A percentile compares a stretch with the other conserved stretches of the same genome.
Conservation (phyloP, 2,329 filamentous ascomycete species). For the Dothistroma septosporum region DNA sequence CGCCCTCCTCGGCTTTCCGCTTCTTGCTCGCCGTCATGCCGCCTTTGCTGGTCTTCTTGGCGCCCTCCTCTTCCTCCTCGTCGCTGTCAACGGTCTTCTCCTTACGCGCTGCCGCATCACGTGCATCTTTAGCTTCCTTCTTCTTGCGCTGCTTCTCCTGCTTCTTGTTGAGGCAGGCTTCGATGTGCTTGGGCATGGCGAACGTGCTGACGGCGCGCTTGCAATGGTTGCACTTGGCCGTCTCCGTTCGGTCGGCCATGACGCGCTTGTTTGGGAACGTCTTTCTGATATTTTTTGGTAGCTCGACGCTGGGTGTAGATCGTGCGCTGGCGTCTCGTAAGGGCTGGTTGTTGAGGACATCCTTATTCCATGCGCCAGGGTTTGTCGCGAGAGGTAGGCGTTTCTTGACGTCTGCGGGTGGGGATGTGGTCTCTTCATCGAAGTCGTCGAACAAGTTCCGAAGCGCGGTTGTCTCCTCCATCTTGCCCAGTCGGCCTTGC, state of each 20-base stretch:
- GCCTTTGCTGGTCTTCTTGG: slow-evolving; percentile 29
- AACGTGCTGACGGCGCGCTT: slow-evolving; percentile 79
- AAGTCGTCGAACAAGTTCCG: slow-evolving; percentile 32
- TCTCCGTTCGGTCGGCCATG: slow-evolving; percentile 72
- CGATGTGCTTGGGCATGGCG: slow-evolving; percentile 73
- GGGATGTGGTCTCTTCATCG: slow-evolving; percentile 16
- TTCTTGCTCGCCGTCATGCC: slow-evolving; percentile 37
- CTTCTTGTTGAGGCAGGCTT: slow-evolving; percentile 78
- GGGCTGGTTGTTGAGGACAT: background rate
- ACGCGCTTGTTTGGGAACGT: slow-evolving; percentile 79
- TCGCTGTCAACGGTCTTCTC: slow-evolving; percentile 40
- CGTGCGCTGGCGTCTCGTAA: slow-evolving; percentile 11
- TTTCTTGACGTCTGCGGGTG: slow-evolving; percentile 29
- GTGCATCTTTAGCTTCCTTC: slow-evolving; percentile 60
- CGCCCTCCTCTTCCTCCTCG: slow-evolving; percentile 35
- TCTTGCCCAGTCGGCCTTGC: slow-evolving; percentile 17
- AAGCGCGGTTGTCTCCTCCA: slow-evolving; percentile 24
- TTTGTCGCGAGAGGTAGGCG: slow-evolving; percentile 31
- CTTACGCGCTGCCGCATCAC: slow-evolving; percentile 47
- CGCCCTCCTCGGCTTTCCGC: slow-evolving; percentile 47
- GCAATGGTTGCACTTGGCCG: slow-evolving; percentile 85
- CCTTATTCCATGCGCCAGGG: slow-evolving; percentile 32
- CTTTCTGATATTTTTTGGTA: slow-evolving; percentile 69
- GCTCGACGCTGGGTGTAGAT: slow-evolving; percentile 39
- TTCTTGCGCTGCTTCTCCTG: slow-evolving; percentile 59